These are phyloP conservation scores for Neoboletus brunneissimus DNA, from an alignment of 768 basidiomycete species.

Conservation along the genomic window DNA sequence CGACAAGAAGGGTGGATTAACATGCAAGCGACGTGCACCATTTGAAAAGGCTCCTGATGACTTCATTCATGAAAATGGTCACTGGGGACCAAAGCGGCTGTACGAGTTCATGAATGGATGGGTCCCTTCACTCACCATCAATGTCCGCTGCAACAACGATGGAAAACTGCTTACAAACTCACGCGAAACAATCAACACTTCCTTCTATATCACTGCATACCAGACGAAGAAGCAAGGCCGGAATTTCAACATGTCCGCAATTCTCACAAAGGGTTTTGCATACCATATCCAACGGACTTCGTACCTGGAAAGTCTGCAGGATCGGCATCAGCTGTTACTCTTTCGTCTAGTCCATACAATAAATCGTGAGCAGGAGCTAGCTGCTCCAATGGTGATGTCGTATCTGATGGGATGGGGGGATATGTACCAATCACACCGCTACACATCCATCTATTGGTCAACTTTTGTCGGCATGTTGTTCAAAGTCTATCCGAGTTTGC, in stretches of 20 bases:
- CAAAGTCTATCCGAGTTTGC: no score
- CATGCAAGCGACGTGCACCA: background rate
- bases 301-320: background rate
- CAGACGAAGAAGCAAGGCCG: slow-evolving; percentile 34
- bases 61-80: background rate
- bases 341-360: slow-evolving; percentile 33
- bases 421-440: slow-evolving; percentile 35
- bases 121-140: background rate
- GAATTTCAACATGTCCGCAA: slow-evolving; percentile 25
- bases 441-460: slow-evolving; percentile 8
- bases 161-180: background rate
- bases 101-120: background rate
- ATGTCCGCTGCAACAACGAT: background rate
- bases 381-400: slow-evolving; percentile 37
- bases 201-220: slow-evolving; percentile 35
- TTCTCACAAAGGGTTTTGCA: slow-evolving; percentile 31
- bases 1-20: background rate
- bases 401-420: slow-evolving; percentile 49
- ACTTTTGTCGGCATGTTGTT: no score
- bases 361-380: slow-evolving; percentile 38
- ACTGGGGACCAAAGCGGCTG: background rate
- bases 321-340: slow-evolving; percentile 30
- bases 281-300: slow-evolving; percentile 27
- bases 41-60: background rate
- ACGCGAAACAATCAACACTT: background rate